Evolutionary conservation across 1,284 basidiomycete species (phyloP), one percentile per base, ranked within the genome.

Genomic region (Apiotrichum montevideense): DNA sequence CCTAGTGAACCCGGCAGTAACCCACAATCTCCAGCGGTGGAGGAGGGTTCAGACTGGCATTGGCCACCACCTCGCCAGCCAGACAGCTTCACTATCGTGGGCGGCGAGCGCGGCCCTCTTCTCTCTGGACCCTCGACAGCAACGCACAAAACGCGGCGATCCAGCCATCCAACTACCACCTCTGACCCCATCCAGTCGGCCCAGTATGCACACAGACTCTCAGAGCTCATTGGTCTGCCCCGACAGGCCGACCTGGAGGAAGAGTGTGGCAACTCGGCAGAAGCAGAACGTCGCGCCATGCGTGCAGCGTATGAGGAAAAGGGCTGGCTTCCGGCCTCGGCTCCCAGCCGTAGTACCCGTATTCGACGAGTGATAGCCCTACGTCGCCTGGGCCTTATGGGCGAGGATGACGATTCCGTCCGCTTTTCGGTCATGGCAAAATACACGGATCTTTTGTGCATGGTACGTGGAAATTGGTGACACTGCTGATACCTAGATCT

Each of bases 301-400:
- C 56, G 68, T 35, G 51, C 56, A 3, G 40, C 56, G 14, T 74
- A 66, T 44, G 66, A 70, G 46, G 37, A 45, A 37, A 47, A 72
- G 14, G 71, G 72, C 3, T 74, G 65, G 64, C 59, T 74, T 11
- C 65, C 57, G n/a, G 64, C 66, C 1, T 65, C 70, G 0, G 15
- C 41, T 29, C 65, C 62, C 0, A 55, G 50, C 21, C 41, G 39
- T n/a, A 41, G 6, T 1, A 55, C 58, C 13, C 46, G 54, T 4
- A n/a, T 54, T 10, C 40, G 35, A 9, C 46, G 58, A 9, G 51
- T 48, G 5, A 39, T 39, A 4, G 56, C 54, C 3, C 41, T 57
- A 3, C 54, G 67, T 1, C 62, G 67, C 6, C 52, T 74, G 2
- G 72, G 72, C 2, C 57, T 64, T 9, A 63, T 58, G 10, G 55